Base-by-base conservation (phyloP, 139 green algal genomes). In the Chlorella sorokiniana region DNA sequence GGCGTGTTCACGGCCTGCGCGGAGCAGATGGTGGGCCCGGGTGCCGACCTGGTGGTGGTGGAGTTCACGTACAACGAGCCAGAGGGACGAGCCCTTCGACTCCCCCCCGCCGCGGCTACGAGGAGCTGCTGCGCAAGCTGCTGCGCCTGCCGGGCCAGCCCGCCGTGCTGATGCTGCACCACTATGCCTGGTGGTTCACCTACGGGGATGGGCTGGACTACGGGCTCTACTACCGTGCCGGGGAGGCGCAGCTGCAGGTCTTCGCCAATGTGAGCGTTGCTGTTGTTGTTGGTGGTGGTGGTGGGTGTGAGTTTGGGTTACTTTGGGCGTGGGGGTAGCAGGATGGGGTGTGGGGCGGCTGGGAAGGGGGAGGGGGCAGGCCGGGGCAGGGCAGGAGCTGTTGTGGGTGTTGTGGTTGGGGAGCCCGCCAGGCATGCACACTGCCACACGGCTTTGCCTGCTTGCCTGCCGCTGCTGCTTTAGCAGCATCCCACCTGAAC, bases 101-200 rank as follows among this genome's bases (percentile, higher is more conserved):
- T 81, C 75, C 3, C 75, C 31, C 59, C 2, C 75, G 75, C n/a
- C 67, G 82, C 48, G 82, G 82, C 22, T 86, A 79, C 54, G 82
- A 86, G 48, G 51, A 80, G 75, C 75, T 86, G 67, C 65, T 86
- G 33, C 78, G 82, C 41, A 86, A 86, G 75, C 82, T 86, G 82
- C n/a, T 86, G 33, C 48, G 33, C 10, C 64, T 78, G 59, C 54
- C 38, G 27, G 67, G 79, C 52, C 18, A 48, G 35, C 82, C 82
- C 42, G 82, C 82, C 18, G 67, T 86, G 29, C 29, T 86, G 33
- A 31, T 70, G 33, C 52, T 86, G n/a, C 75, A 79, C 73, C 73
- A 79, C 54, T 79, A 79, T 29, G 27, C 73, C 25, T 79, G 73
- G 73, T 79, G 73, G 73, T 79, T 69, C 73, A 79, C 73, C 20